phyloP scores from a whole-genome alignment of 768 basidiomycete species.

The Pholiota molesta region DNA sequence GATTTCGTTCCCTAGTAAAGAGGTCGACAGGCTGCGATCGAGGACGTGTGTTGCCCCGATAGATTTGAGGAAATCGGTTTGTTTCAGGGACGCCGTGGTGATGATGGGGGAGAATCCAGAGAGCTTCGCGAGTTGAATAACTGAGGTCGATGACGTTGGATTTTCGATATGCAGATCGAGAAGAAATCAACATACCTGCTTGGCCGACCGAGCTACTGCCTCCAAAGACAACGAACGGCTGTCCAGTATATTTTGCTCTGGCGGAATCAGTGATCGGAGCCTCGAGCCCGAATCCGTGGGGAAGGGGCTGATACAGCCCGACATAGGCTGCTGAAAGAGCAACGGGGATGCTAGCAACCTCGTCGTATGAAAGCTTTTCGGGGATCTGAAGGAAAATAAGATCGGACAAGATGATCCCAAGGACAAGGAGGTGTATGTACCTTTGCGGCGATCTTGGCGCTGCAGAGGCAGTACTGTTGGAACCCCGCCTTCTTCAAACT shows the following conservation, averaged over 20 bases:
- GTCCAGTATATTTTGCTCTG: conserved; percentile 40
- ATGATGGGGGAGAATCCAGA: conserved; percentile 49
- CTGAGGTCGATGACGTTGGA: not conserved
- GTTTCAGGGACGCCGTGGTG: conserved; percentile 37
- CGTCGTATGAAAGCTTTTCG: conserved; percentile 36
- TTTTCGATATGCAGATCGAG: conserved; percentile 21
- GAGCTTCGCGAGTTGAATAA: conserved; percentile 33
- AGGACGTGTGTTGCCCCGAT: conserved; percentile 46
- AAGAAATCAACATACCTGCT: conserved; percentile 33
- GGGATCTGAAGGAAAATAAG: conserved; percentile 33
- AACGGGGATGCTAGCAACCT: conserved; percentile 50
- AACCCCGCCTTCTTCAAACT: conserved; percentile 38
- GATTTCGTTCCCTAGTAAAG: conserved; percentile 22
- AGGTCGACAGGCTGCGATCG: conserved; percentile 28
- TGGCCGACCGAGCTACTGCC: conserved; percentile 44
- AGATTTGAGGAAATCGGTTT: conserved; percentile 33
- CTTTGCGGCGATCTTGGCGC: conserved; percentile 44
- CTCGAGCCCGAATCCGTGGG: conserved; percentile 42
- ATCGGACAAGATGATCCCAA: not conserved
- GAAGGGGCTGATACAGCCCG: conserved; percentile 44
- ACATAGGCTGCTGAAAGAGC: conserved; percentile 49
- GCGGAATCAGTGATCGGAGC: conserved; percentile 13
- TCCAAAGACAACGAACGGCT: conserved; percentile 37
- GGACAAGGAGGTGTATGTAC: conserved; percentile 21
- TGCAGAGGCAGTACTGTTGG: conserved; percentile 48